A percentile compares a stretch with the other conserved stretches of the same genome.
Conservation (phyloP, 768 basidiomycete genomes). For the Flagelloscypha sp. region DNA sequence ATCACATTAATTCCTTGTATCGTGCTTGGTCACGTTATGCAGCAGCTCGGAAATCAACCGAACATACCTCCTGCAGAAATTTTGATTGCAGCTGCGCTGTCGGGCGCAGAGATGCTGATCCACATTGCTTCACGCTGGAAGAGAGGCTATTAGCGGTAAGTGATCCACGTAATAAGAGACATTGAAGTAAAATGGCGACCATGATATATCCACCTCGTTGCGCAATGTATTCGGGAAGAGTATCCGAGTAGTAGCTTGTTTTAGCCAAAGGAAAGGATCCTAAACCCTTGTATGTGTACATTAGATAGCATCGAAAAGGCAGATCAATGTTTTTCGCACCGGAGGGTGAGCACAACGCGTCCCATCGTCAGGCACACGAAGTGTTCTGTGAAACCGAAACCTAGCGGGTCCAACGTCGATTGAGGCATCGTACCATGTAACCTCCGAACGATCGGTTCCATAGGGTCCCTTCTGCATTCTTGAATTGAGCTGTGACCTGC, state of each 20-base stretch:
- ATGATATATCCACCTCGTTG: constrained; percentile 9
- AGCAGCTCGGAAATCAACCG: background rate
- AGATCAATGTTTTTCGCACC: too few species aligned
- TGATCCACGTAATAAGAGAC: background rate
- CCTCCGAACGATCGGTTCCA: too few species aligned
- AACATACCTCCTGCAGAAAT: constrained; percentile 10
- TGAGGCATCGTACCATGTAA: too few species aligned
- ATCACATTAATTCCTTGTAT: constrained; percentile 7
- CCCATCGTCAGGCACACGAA: too few species aligned
- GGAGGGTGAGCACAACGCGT: too few species aligned
- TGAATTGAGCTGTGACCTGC: too few species aligned
- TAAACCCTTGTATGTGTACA: constrained; percentile 8
- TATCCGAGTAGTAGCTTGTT: constrained; percentile 4
- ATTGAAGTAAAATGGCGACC: constrained; percentile 1
- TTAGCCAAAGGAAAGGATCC: constrained; percentile 9
- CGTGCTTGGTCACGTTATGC: background rate
- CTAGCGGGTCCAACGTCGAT: too few species aligned
- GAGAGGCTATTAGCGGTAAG: constrained; percentile 11
- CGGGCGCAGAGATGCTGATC: background rate
- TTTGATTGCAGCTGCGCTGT: constrained; percentile 9
- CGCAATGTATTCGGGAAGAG: constrained; percentile 6
- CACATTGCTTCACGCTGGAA: constrained; percentile 12
- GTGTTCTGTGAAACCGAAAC: too few species aligned
- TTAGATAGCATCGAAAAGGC: too few species aligned
- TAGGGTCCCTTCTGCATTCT: too few species aligned